Conservation (phyloP, 2,329 filamentous ascomycete species). For the Arthrobotrys entomopaga region DNA sequence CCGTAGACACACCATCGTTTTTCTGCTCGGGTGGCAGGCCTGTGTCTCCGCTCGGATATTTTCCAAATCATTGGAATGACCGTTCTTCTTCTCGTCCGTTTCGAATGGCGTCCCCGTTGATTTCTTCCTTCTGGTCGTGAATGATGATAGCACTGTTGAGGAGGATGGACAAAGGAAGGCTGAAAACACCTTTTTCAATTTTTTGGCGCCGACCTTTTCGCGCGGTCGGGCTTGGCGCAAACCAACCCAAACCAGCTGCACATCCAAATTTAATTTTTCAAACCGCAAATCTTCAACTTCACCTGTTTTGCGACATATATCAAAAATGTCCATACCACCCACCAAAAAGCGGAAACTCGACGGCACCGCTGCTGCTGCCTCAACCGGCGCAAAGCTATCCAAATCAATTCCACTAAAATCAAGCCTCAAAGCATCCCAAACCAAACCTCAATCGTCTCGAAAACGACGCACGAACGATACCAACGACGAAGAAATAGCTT, state of each 20-base stretch:
- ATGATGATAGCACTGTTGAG: background rate
- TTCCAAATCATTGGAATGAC: background rate
- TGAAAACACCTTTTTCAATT: background rate
- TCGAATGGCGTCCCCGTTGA: background rate
- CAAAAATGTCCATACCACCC: slow-evolving; percentile 48
- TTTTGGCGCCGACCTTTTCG: slow-evolving; percentile 3
- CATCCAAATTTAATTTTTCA: slow-evolving; percentile 18
- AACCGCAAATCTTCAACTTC: slow-evolving; percentile 21
- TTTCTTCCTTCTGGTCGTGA: background rate
- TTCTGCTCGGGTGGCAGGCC: slow-evolving; percentile 1
- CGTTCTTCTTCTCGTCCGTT: slow-evolving; percentile 3
- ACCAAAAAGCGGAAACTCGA: slow-evolving; percentile 50
- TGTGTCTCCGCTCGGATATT: background rate
- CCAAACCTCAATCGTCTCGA: slow-evolving; percentile 22
- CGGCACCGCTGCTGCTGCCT: slow-evolving; percentile 18
- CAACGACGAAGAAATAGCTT: slow-evolving; percentile 15
- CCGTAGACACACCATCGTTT: background rate
- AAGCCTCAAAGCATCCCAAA: slow-evolving; percentile 24
- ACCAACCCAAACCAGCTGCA: background rate
- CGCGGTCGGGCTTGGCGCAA: background rate
- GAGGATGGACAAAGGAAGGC: slow-evolving; percentile 9
- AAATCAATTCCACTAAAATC: slow-evolving; percentile 40
- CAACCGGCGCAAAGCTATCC: slow-evolving; percentile 36
- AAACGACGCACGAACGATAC: background rate
- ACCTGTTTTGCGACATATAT: slow-evolving; percentile 8